Evolutionary conservation across 2,329 filamentous ascomycete genomes (phyloP).

Genomic region (Calonectria naviculata): DNA sequence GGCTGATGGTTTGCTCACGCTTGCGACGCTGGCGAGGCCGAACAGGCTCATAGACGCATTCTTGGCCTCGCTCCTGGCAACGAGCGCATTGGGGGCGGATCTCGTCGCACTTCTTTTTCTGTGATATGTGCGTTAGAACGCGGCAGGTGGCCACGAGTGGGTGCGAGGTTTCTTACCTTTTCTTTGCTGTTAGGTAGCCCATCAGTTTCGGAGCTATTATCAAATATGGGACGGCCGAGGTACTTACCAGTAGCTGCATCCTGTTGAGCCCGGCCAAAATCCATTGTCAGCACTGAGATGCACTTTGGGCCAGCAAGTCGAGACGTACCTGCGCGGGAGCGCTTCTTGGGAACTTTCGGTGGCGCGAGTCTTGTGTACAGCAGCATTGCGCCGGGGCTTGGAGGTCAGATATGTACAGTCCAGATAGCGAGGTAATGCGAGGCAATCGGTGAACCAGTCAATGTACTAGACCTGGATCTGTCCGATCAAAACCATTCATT

Average conservation of each 20-base stretch:
- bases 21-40: conserved; percentile 51
- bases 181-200: conserved; percentile 16
- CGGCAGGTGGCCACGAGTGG: too few species aligned
- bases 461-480: conserved; percentile 34
- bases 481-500: conserved; percentile 26
- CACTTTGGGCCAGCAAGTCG: conserved; percentile 42
- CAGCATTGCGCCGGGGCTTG: conserved; percentile 55
- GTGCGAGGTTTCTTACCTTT: conserved; percentile 9
- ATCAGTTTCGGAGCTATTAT: conserved; percentile 21
- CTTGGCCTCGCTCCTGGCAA: conserved; percentile 58
- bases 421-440: conserved; percentile 30
- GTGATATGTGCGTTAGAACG: conserved; percentile 10
- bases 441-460: conserved; percentile 30
- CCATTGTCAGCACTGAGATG: conserved; percentile 44
- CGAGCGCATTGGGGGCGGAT: conserved; percentile 60
- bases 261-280: conserved; percentile 43
- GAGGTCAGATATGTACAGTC: conserved; percentile 10
- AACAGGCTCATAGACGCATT: conserved; percentile 62
- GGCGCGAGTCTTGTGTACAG: conserved; percentile 67
- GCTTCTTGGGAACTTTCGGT: conserved; percentile 66
- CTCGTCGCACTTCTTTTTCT: conserved; percentile 71
- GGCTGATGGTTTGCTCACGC: conserved; percentile 32
- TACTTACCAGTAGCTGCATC: conserved; percentile 63
- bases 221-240: neutral
- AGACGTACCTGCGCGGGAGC: conserved; percentile 56